Percentiles rank a stretch among this genome's conserved stretches.
These are phyloP conservation scores for Sanghuangporus baumii DNA, from an alignment of 1,284 basidiomycete species.

Conservation along the genomic window DNA sequence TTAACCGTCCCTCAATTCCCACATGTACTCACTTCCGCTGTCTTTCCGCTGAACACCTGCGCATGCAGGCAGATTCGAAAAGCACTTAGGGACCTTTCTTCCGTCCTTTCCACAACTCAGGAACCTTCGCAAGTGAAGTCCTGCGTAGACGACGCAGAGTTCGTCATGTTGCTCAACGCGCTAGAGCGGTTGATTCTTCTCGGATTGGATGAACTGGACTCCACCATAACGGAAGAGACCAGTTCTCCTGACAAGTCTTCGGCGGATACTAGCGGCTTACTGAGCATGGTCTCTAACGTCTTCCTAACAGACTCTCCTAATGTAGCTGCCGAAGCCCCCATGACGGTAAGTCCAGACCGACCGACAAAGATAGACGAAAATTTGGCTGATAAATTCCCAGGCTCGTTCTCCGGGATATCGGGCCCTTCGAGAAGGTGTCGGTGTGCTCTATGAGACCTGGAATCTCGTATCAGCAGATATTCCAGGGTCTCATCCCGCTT, in stretches of 20 bases:
- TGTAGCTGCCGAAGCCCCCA: conserved; percentile 43
- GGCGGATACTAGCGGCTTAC: conserved; percentile 57
- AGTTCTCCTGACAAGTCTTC: conserved; percentile 43
- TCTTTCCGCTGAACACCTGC: conserved; percentile 80
- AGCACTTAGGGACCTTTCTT: conserved; percentile 52
- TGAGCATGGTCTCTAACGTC: conserved; percentile 78
- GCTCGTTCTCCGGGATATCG: conserved; percentile 64
- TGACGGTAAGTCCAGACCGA: conserved; percentile 38
- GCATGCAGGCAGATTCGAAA: conserved; percentile 70
- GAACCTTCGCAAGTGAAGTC: conserved; percentile 37
- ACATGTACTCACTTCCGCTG: conserved; percentile 55
- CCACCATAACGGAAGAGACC: conserved; percentile 48
- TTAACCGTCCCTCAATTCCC: conserved; percentile 86
- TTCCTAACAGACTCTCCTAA: conserved; percentile 58
- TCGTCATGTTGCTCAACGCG: conserved; percentile 77
- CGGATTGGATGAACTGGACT: conserved; percentile 49
- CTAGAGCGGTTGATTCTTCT: conserved; percentile 76
- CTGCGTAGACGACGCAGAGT: conserved; percentile 73
- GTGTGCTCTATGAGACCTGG: conserved; percentile 68
- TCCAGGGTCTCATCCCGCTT: conserved; percentile 41
- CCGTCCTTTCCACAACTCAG: conserved; percentile 29
- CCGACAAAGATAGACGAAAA: neutral
- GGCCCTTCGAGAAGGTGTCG: conserved; percentile 66
- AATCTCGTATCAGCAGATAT: conserved; percentile 47
- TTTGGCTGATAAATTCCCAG: conserved; percentile 30